Evolutionary conservation across 257 asterid species (phyloP), one percentile per base, ranked within the genome.

Genomic region (Mentha longifolia): DNA sequence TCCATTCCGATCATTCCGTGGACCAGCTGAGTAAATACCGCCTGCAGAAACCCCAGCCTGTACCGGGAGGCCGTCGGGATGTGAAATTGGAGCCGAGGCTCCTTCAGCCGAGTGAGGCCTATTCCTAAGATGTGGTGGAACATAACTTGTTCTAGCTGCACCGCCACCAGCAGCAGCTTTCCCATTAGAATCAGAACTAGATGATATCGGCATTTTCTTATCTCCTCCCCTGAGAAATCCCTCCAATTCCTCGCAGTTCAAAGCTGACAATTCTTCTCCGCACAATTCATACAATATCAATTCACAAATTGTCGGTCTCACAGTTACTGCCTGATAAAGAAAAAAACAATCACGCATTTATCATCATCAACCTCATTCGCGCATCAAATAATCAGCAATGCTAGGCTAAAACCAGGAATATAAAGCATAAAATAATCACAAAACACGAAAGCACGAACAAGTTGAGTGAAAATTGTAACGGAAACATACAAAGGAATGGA

Each of bases 101-200:
- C 72, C 72, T 31, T 68, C 79, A 6, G 85, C 47, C 11, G 78
- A 74, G 22, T 81, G 80, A 9, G 80, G 81, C 76, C 77, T 77
- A 58, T 85, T 77, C 78, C 85, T 80, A 41, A 85, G 80, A 77
- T 85, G 87, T 4, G 85, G 89, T 1, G 87, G 85, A 57, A 85
- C 82, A 68, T 82, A 85, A 62, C 74, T 54, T 69, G 80, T 70
- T 61, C 33, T 72, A 50, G 60, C 77, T 35, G 45, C 22, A 33
- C 56, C 71, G 5, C 54, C 79, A 72, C 46, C 80, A n/a, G 70
- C 59, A 41, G 82, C 60, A 6, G 73, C 65, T 61, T 68, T 70
- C 51, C 75, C 84, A 66, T 50, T 59, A 50, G 77, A 70, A 79
- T 79, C 82, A 61, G 80, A 79, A 79, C 86, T 60, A 31, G 78